phyloP scores from a whole-genome alignment of 148 eudicot genomes.

The Rhododendron mucronatum region DNA sequence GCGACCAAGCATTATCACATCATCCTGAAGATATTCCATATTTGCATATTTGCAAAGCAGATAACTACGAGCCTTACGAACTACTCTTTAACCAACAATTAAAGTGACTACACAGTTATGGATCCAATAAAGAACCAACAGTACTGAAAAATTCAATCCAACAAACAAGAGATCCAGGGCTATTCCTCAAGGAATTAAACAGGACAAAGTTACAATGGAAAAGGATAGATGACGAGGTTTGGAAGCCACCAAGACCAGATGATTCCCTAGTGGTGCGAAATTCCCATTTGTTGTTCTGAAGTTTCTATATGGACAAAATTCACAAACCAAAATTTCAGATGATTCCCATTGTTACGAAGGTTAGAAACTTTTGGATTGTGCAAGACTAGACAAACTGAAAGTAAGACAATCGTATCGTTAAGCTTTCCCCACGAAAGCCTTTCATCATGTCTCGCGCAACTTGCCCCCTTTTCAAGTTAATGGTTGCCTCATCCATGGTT shows the following conservation, averaged over 20 bases:
- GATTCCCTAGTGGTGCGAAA: background rate
- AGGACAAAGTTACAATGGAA: background rate
- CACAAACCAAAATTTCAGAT: background rate
- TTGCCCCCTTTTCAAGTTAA: background rate
- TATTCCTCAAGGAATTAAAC: background rate
- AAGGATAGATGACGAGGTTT: background rate
- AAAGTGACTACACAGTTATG: background rate
- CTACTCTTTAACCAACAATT: background rate
- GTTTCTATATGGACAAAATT: background rate
- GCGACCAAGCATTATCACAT: background rate
- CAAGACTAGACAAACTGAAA: background rate
- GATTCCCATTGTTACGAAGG: background rate
- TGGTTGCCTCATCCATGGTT: background rate
- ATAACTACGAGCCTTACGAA: background rate
- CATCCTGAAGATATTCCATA: background rate
- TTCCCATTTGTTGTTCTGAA: background rate
- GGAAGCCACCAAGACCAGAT: background rate
- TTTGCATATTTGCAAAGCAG: background rate
- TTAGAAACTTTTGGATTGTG: background rate
- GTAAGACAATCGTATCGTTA: background rate
- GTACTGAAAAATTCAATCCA: background rate
- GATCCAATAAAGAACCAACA: background rate
- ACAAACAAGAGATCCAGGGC: background rate
- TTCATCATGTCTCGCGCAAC: background rate
- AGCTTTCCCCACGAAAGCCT: background rate